A percentile compares a stretch with the other conserved stretches of the same genome.
Evolutionary conservation across 2,329 filamentous ascomycete species (phyloP).

Genomic region (Colletotrichum gloeosporioides): DNA sequence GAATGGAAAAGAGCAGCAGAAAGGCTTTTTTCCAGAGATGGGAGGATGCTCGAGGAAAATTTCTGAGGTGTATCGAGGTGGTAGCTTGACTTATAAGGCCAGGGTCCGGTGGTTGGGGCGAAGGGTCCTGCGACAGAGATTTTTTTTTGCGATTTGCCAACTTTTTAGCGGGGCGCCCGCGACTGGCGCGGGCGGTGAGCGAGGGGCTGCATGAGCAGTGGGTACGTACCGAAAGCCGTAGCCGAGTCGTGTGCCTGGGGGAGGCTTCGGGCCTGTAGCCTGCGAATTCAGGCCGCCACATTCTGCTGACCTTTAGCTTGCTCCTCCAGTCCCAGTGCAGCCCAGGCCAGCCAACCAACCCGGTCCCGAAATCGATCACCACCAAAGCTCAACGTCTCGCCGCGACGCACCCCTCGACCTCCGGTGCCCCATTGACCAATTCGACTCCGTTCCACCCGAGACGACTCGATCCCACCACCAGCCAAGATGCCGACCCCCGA

Average conservation of each 20-base stretch:
- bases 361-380: slow-evolving; percentile 6
- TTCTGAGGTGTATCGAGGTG: not conserved
- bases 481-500: slow-evolving; percentile 79
- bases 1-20: not conserved
- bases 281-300: slow-evolving; percentile 20
- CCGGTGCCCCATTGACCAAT: slow-evolving; percentile 4
- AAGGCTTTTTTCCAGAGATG: slow-evolving; percentile 14
- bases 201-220: not conserved
- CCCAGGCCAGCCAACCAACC: not conserved
- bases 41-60: slow-evolving; percentile 6
- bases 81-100: slow-evolving; percentile 20
- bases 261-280: not conserved
- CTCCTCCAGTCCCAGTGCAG: slow-evolving; percentile 11
- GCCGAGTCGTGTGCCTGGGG: not conserved
- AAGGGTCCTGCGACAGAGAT: slow-evolving; percentile 21
- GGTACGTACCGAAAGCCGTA: slow-evolving; percentile 15
- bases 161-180: slow-evolving; percentile 18
- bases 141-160: slow-evolving; percentile 23
- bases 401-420: not conserved
- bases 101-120: slow-evolving; percentile 21
- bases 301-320: slow-evolving; percentile 12
- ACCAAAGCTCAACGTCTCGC: slow-evolving; percentile 10
- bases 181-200: slow-evolving; percentile 18
- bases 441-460: not conserved
- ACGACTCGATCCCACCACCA: not conserved